Conservation (phyloP, 2,329 filamentous ascomycete genomes). For the Talaromyces sp. region DNA sequence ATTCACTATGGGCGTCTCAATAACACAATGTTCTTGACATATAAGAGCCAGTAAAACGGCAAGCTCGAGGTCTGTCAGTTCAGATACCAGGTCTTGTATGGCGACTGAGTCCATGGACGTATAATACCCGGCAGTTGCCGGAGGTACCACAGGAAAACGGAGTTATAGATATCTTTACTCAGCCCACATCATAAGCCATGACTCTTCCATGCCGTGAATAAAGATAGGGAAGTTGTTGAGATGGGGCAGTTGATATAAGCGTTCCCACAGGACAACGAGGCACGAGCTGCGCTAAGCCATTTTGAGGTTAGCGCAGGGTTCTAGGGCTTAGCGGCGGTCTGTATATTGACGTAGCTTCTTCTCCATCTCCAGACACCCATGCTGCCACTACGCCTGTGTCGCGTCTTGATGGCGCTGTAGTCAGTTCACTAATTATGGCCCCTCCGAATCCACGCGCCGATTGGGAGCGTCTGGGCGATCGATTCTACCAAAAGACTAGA, state of each 20-base stretch:
- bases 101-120: conserved; percentile 60
- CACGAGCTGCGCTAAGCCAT: background rate
- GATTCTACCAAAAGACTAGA: conserved; percentile 92
- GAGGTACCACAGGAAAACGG: background rate
- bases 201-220: background rate
- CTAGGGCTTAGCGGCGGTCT: conserved; percentile 16
- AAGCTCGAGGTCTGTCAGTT: conserved; percentile 82
- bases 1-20: conserved; percentile 65
- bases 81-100: conserved; percentile 68
- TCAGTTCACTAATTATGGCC: conserved; percentile 27
- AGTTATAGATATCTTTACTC: background rate
- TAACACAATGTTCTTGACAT: conserved; percentile 81
- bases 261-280: conserved; percentile 1
- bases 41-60: conserved; percentile 79
- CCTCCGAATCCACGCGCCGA: conserved; percentile 70
- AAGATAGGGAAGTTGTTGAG: background rate
- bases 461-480: conserved; percentile 91
- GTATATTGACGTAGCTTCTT: conserved; percentile 15
- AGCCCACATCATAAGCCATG: background rate
- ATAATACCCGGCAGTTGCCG: conserved; percentile 4
- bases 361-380: background rate
- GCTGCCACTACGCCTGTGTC: background rate
- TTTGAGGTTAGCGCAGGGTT: background rate
- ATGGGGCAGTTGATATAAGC: conserved; percentile 16
- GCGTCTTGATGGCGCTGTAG: conserved; percentile 15